Conservation (phyloP, 805 yeast species). For the Candida alai region DNA sequence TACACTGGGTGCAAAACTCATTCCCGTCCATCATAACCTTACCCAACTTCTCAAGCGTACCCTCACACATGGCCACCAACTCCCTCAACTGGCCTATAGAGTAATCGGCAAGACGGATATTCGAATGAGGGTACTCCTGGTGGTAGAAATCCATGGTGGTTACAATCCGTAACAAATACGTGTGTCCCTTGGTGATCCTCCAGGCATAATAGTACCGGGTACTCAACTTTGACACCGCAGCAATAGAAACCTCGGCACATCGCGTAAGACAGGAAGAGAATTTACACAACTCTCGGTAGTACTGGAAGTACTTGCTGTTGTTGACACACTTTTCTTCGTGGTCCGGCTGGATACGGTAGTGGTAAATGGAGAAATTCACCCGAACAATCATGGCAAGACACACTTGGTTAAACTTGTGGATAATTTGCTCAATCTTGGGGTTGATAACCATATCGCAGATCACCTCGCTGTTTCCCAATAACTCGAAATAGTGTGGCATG, state of each 20-base stretch:
- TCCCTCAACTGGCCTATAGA: slow-evolving; percentile 22
- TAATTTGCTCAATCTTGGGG: slow-evolving; percentile 29
- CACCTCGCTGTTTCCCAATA: slow-evolving; percentile 25
- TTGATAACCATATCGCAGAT: slow-evolving; percentile 38
- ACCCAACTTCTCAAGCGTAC: slow-evolving; percentile 20
- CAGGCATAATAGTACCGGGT: slow-evolving; percentile 38
- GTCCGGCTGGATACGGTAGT: slow-evolving; percentile 16
- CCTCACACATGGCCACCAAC: slow-evolving; percentile 24
- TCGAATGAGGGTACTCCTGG: background rate
- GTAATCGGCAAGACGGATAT: slow-evolving; percentile 12
- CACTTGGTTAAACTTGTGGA: slow-evolving; percentile 30
- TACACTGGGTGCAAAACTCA: slow-evolving; percentile 12
- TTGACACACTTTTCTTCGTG: slow-evolving; percentile 17
- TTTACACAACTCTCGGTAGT: slow-evolving; percentile 17
- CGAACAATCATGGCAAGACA: slow-evolving; percentile 27
- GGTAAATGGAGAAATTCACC: slow-evolving; percentile 25
- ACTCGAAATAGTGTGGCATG: slow-evolving; percentile 32
- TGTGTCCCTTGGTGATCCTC: slow-evolving; percentile 36
- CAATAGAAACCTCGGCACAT: slow-evolving; percentile 28
- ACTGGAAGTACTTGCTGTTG: slow-evolving; percentile 15
- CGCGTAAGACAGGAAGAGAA: slow-evolving; percentile 22
- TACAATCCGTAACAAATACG: slow-evolving; percentile 25
- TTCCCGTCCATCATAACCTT: slow-evolving; percentile 11
- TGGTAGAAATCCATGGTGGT: slow-evolving; percentile 28
- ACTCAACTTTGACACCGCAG: slow-evolving; percentile 34